Conservation (phyloP, 768 basidiomycete species). For the Zangia roseola region DNA sequence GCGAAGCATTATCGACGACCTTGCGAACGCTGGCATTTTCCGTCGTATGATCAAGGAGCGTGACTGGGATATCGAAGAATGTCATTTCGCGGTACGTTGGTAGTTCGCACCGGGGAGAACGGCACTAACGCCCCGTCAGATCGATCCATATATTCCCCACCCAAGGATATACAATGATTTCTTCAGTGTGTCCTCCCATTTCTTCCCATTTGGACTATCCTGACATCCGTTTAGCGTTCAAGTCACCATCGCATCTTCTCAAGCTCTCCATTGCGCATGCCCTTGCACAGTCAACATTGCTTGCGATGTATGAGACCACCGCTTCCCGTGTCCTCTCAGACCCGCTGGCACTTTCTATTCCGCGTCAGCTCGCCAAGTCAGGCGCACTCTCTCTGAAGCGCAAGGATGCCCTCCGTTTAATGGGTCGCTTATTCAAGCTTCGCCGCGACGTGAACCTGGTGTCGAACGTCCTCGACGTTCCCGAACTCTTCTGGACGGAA, state of each 20-base stretch:
- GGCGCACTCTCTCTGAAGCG: conserved; percentile 76
- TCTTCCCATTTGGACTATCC: not conserved
- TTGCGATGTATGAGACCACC: conserved; percentile 82
- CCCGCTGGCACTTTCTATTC: conserved; percentile 75
- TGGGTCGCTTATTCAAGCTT: conserved; percentile 82
- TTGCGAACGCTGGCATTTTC: conserved; percentile 69
- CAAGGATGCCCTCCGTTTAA: conserved; percentile 82
- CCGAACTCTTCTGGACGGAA: conserved; percentile 94
- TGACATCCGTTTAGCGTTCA: conserved; percentile 60
- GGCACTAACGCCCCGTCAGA: conserved; percentile 39
- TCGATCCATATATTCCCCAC: conserved; percentile 79
- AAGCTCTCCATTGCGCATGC: conserved; percentile 95
- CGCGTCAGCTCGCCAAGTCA: conserved; percentile 74
- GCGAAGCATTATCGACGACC: conserved; percentile 79
- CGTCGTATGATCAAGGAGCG: conserved; percentile 57
- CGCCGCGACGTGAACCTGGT: conserved; percentile 89
- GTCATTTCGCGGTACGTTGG: conserved; percentile 71
- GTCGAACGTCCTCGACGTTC: conserved; percentile 90
- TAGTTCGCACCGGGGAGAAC: not conserved
- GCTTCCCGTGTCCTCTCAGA: conserved; percentile 78
- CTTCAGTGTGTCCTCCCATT: conserved; percentile 65
- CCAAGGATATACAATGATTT: conserved; percentile 96
- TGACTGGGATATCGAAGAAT: conserved; percentile 92
- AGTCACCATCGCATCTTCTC: conserved; percentile 85
- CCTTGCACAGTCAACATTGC: conserved; percentile 89